These are phyloP conservation scores for Venturia carpophila DNA, from an alignment of 2,329 filamentous ascomycete species.

Conservation along the genomic window DNA sequence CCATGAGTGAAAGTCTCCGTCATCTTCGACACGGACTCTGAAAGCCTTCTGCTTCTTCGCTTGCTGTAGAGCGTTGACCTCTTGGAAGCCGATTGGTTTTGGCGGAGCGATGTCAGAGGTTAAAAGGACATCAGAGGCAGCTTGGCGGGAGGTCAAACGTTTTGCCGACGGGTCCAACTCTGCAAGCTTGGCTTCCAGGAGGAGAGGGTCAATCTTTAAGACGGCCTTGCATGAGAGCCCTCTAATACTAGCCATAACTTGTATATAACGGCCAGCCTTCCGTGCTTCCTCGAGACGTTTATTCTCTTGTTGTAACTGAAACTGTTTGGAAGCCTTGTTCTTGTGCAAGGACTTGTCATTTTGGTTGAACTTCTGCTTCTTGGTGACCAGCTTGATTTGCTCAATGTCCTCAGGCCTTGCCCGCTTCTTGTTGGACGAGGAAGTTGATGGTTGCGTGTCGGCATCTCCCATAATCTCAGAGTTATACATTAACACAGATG, in stretches of 20 bases:
- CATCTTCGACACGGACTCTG: slow-evolving; percentile 32
- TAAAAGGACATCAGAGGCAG: slow-evolving; percentile 24
- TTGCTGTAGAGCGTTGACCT: slow-evolving; percentile 19
- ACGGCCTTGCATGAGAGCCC: slow-evolving; percentile 39
- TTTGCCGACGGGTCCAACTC: not conserved
- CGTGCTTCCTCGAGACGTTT: slow-evolving; percentile 35
- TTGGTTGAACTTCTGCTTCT: slow-evolving; percentile 24
- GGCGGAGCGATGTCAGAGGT: slow-evolving; percentile 30
- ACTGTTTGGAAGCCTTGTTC: slow-evolving; percentile 40
- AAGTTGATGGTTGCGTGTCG: slow-evolving; percentile 22
- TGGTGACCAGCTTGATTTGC: slow-evolving; percentile 22
- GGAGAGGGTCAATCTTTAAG: slow-evolving; percentile 32
- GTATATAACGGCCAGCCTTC: slow-evolving; percentile 38
- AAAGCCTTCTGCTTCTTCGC: slow-evolving; percentile 26
- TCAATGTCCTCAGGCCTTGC: slow-evolving; percentile 26
- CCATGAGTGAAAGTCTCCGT: slow-evolving; percentile 34
- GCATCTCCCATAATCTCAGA: not conserved
- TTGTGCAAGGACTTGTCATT: slow-evolving; percentile 27
- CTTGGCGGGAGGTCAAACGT: slow-evolving; percentile 21
- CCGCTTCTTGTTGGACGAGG: slow-evolving; percentile 30
- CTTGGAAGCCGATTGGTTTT: slow-evolving; percentile 21
- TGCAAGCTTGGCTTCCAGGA: slow-evolving; percentile 25
- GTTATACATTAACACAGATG: slow-evolving; percentile 12
- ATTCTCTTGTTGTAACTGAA: slow-evolving; percentile 41
- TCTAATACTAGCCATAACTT: slow-evolving; percentile 39